Conservation (phyloP, 1,139 yeast genomes). For the Debaryomyces robertsiae region DNA sequence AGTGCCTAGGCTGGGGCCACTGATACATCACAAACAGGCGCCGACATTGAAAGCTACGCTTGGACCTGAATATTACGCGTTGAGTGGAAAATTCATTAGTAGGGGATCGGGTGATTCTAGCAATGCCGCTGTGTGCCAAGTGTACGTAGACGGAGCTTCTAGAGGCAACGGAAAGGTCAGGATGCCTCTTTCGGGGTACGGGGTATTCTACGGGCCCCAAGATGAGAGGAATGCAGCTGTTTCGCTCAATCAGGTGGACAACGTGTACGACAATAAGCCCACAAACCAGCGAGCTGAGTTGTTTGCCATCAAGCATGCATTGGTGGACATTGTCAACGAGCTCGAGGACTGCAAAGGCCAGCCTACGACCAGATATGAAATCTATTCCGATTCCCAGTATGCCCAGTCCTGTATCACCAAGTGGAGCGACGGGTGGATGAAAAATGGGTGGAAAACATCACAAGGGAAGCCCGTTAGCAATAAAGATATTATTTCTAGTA, state of each 20-base stretch:
- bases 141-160: conserved; percentile 78
- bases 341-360: conserved; percentile 5
- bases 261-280: conserved; percentile 31
- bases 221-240: conserved; percentile 58
- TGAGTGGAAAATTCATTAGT: conserved; percentile 4
- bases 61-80: conserved; percentile 4
- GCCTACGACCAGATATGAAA: conserved; percentile 24
- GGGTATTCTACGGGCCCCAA: conserved; percentile 64
- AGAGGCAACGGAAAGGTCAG: conserved; percentile 53
- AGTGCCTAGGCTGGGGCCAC: too few species aligned
- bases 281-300: conserved; percentile 87
- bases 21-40: conserved; percentile 1
- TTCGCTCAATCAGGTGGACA: conserved; percentile 40
- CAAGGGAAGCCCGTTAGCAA: conserved; percentile 52
- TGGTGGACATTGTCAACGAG: conserved; percentile 38
- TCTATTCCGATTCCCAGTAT: conserved; percentile 62
- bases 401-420: conserved; percentile 47
- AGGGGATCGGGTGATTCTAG: not conserved
- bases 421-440: conserved; percentile 58
- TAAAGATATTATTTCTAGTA: conserved; percentile 47
- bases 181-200: conserved; percentile 61
- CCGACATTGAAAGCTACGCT: conserved; percentile 2
- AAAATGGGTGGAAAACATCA: conserved; percentile 53
- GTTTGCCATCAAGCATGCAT: conserved; percentile 61
- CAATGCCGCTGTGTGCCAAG: conserved; percentile 12